Evolutionary conservation across 2,329 filamentous ascomycete species (phyloP).

Genomic region (Metarhizium humberi): DNA sequence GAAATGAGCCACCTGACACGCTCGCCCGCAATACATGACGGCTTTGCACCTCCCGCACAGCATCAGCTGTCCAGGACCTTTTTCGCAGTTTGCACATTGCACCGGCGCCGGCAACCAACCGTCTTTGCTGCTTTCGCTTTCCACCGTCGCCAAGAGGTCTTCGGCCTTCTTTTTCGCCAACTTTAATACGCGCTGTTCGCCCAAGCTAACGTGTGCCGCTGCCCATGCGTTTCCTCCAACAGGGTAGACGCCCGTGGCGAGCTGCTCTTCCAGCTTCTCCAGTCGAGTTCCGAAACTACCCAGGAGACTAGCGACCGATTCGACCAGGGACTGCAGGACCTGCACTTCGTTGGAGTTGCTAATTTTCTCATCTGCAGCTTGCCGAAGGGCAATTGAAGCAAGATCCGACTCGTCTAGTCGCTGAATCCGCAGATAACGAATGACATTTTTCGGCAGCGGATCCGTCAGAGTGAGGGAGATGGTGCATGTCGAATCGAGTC

Average conservation of each 20-base stretch:
- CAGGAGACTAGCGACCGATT: slow-evolving; percentile 21
- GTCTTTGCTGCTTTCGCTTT: background rate
- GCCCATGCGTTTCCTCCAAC: slow-evolving; percentile 25
- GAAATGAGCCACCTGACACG: slow-evolving; percentile 8
- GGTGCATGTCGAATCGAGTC: slow-evolving; percentile 20
- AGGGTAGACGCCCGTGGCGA: slow-evolving; percentile 20
- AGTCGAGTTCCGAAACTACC: slow-evolving; percentile 19
- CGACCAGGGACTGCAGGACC: slow-evolving; percentile 21
- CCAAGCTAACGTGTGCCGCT: slow-evolving; percentile 19
- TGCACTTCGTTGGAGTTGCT: slow-evolving; percentile 22
- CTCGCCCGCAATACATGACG: slow-evolving; percentile 7
- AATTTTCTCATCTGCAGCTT: slow-evolving; percentile 15
- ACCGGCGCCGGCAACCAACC: background rate
- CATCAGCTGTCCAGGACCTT: slow-evolving; percentile 6
- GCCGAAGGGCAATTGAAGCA: slow-evolving; percentile 13
- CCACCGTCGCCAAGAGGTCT: slow-evolving; percentile 14
- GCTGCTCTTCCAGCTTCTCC: slow-evolving; percentile 21
- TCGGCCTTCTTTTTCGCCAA: slow-evolving; percentile 21
- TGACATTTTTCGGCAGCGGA: slow-evolving; percentile 22
- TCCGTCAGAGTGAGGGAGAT: slow-evolving; percentile 22
- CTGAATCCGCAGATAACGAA: slow-evolving; percentile 27
- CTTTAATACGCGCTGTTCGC: slow-evolving; percentile 23
- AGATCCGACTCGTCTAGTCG: slow-evolving; percentile 20
- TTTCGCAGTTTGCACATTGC: slow-evolving; percentile 8
- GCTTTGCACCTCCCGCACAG: slow-evolving; percentile 10